Percentiles rank a stretch among this genome's conserved stretches.
phyloP scores from a whole-genome alignment of 805 yeast genomes.

The Suhomyces prunicola region DNA sequence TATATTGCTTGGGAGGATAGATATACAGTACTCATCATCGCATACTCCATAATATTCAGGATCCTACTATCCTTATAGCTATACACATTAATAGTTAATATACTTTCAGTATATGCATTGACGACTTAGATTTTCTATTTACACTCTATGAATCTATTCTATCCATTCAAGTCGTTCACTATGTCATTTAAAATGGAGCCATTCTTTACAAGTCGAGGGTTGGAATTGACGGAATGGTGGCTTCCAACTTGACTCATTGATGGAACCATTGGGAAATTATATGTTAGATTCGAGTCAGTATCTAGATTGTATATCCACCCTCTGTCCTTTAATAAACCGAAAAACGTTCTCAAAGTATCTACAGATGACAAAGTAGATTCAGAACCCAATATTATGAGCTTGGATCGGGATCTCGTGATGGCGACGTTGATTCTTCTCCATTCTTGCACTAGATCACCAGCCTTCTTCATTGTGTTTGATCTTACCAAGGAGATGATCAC shows the following conservation, averaged over 20 bases:
- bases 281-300: constrained; percentile 35
- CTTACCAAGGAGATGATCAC: constrained; percentile 86
- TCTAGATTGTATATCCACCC: constrained; percentile 68
- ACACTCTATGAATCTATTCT: constrained; percentile 1
- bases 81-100: too few species aligned
- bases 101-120: background rate
- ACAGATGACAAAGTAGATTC: constrained; percentile 53
- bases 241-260: background rate
- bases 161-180: constrained; percentile 23
- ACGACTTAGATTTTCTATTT: background rate
- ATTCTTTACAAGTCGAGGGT: constrained; percentile 12
- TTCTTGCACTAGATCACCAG: constrained; percentile 80
- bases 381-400: constrained; percentile 83
- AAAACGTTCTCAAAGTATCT: constrained; percentile 55
- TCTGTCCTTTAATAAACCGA: constrained; percentile 51
- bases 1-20: too few species aligned
- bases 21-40: too few species aligned
- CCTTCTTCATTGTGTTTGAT: constrained; percentile 59
- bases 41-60: too few species aligned
- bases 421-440: constrained; percentile 95
- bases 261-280: constrained; percentile 21
- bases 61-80: too few species aligned
- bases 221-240: background rate
- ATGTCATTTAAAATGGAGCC: constrained; percentile 28
- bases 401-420: constrained; percentile 83